Conservation (phyloP, 169 alveolate genomes). For the Plasmodium berghei region DNA sequence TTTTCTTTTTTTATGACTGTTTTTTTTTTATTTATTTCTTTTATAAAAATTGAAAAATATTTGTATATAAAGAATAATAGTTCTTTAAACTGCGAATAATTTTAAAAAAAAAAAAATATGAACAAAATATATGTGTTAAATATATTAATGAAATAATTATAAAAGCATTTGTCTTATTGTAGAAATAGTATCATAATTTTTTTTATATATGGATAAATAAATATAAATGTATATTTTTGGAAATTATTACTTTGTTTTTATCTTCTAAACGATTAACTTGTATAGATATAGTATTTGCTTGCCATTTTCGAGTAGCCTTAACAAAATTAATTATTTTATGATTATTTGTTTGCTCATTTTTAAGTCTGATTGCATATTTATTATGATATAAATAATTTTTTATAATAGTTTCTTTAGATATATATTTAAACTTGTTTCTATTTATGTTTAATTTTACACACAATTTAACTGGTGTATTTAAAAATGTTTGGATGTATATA, state of each 20-base stretch:
- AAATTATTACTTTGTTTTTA: not conserved
- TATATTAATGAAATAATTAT: not conserved
- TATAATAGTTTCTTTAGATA: slow-evolving; percentile 50
- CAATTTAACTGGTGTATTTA: slow-evolving; percentile 23
- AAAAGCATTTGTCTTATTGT: too few relatives aligned
- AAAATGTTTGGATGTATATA: slow-evolving; percentile 28
- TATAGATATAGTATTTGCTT: slow-evolving; percentile 24
- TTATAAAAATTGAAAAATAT: not conserved
- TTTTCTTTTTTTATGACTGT: not conserved
- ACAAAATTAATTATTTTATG: slow-evolving; percentile 19
- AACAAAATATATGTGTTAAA: not conserved
- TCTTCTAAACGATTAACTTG: slow-evolving; percentile 22
- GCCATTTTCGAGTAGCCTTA: slow-evolving; percentile 45
- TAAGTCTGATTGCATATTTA: slow-evolving; percentile 41
- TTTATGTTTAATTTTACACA: slow-evolving; percentile 37
- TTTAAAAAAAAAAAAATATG: not conserved
- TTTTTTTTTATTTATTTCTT: slow-evolving; percentile 2
- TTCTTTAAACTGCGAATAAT: not conserved
- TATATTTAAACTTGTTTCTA: slow-evolving; percentile 45
- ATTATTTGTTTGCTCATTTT: not conserved
- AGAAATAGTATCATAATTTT: too few relatives aligned
- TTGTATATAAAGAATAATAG: slow-evolving; percentile 6
- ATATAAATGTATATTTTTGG: not conserved
- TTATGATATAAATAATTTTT: slow-evolving; percentile 35
- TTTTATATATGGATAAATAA: not conserved